A percentile compares a stretch with the other conserved stretches of the same genome.
These are phyloP conservation scores for Colletotrichum simmondsii DNA, from an alignment of 2,329 filamentous ascomycete genomes.

Conservation along the genomic window DNA sequence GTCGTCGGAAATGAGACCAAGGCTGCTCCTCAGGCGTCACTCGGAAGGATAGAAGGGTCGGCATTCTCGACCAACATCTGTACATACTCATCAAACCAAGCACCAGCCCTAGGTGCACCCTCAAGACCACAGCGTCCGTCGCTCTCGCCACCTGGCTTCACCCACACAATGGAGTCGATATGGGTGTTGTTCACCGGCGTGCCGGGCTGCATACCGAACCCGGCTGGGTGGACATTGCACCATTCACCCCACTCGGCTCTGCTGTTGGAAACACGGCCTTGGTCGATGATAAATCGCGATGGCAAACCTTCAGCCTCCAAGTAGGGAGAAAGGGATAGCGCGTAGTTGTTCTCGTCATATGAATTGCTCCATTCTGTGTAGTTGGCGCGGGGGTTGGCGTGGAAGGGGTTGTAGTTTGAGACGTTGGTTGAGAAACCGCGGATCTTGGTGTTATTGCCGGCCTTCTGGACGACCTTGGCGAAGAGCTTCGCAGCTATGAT, in stretches of 20 bases:
- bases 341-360: slow-evolving; percentile 55
- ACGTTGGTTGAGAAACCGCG: slow-evolving; percentile 57
- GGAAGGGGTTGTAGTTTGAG: slow-evolving; percentile 54
- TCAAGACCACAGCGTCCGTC: slow-evolving; percentile 52
- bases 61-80: slow-evolving; percentile 54
- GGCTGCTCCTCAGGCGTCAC: background rate
- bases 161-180: slow-evolving; percentile 56
- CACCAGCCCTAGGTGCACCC: slow-evolving; percentile 50
- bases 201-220: slow-evolving; percentile 50
- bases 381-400: slow-evolving; percentile 49
- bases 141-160: slow-evolving; percentile 57
- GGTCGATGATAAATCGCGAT: slow-evolving; percentile 56
- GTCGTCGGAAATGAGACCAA: background rate
- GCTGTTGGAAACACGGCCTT: slow-evolving; percentile 53
- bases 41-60: slow-evolving; percentile 36
- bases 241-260: slow-evolving; percentile 54
- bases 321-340: slow-evolving; percentile 47
- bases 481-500: slow-evolving; percentile 50
- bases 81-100: slow-evolving; percentile 54
- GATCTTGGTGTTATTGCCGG: slow-evolving; percentile 43
- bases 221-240: slow-evolving; percentile 54
- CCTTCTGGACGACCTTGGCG: slow-evolving; percentile 49
- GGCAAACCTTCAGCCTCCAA: slow-evolving; percentile 52
- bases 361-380: slow-evolving; percentile 52
- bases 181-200: slow-evolving; percentile 48